These are phyloP conservation scores for Bauhinia variegata DNA, from an alignment of 306 rosid species.

Conservation along the genomic window DNA sequence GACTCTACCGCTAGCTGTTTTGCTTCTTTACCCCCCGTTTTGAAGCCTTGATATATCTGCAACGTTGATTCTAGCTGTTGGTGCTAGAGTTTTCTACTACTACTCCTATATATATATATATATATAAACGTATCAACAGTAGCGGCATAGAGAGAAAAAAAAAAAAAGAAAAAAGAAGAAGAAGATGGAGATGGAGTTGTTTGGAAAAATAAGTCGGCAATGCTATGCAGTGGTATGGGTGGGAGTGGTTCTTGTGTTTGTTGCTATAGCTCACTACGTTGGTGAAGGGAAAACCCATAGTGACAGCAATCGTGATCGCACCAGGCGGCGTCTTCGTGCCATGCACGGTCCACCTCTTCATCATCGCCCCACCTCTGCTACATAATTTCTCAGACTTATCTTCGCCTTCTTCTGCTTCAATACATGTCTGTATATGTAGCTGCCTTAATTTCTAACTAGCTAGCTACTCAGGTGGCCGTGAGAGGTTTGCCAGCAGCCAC, in stretches of 20 bases:
- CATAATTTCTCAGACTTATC: too few species aligned
- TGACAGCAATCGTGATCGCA: conserved; percentile 12
- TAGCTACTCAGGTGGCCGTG: too few species aligned
- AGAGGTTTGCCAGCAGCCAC: too few species aligned
- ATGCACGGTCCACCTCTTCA: conserved; percentile 27
- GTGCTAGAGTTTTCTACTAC: too few species aligned
- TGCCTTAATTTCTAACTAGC: too few species aligned
- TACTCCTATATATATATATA: neutral
- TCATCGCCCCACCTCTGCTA: neutral
- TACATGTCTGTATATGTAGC: too few species aligned
- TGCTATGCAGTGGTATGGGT: conserved; percentile 53
- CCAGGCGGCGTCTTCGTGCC: conserved; percentile 30
- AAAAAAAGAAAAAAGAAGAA: neutral
- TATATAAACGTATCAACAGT: neutral
- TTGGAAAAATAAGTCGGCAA: conserved; percentile 37
- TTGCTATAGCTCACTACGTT: conserved; percentile 36
- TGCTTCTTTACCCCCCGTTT: neutral
- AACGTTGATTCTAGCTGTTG: too few species aligned
- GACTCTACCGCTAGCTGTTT: too few species aligned
- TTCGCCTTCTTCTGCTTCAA: too few species aligned
- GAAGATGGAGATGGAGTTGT: conserved; percentile 13
- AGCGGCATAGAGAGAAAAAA: neutral
- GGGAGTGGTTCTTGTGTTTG: conserved; percentile 43
- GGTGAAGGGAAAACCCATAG: neutral
- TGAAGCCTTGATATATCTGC: neutral